Percentiles rank a stretch among this genome's conserved stretches.
These are phyloP conservation scores for Penicillium tannophilum DNA, from an alignment of 495 filamentous ascomycete species.

Conservation along the genomic window DNA sequence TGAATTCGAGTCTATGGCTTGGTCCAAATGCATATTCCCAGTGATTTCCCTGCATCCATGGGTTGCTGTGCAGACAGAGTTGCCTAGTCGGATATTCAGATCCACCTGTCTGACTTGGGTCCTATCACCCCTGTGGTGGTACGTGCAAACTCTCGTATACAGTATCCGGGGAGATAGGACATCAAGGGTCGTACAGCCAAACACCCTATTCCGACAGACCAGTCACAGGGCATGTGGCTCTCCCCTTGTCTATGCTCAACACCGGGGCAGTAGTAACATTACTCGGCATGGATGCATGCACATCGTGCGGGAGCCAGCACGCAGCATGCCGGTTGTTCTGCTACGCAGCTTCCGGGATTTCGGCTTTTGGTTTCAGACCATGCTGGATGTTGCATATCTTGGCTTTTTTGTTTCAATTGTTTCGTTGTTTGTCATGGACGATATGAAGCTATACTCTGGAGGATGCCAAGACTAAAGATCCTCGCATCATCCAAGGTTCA, in stretches of 20 bases:
- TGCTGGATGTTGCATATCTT: slow-evolving; percentile 9
- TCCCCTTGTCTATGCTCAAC: slow-evolving; percentile 5
- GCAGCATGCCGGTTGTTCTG: slow-evolving; percentile 5
- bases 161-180: neutral
- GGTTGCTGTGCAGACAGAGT: neutral
- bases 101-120: neutral
- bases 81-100: neutral
- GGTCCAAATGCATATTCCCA: neutral
- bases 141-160: neutral
- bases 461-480: neutral
- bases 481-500: slow-evolving; percentile 5
- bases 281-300: slow-evolving; percentile 12
- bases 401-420: slow-evolving; percentile 5
- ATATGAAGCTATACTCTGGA: neutral
- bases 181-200: slow-evolving; percentile 4
- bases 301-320: slow-evolving; percentile 4
- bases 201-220: slow-evolving; percentile 6
- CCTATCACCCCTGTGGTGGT: neutral
- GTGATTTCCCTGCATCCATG: neutral
- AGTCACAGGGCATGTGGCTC: neutral
- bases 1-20: neutral
- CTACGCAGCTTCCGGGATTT: slow-evolving; percentile 12
- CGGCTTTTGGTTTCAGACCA: slow-evolving; percentile 20
- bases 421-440: neutral
- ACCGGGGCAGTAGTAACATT: slow-evolving; percentile 3